Base-by-base conservation (phyloP, 2,329 filamentous ascomycete genomes). In the Colletotrichum caudatum region DNA sequence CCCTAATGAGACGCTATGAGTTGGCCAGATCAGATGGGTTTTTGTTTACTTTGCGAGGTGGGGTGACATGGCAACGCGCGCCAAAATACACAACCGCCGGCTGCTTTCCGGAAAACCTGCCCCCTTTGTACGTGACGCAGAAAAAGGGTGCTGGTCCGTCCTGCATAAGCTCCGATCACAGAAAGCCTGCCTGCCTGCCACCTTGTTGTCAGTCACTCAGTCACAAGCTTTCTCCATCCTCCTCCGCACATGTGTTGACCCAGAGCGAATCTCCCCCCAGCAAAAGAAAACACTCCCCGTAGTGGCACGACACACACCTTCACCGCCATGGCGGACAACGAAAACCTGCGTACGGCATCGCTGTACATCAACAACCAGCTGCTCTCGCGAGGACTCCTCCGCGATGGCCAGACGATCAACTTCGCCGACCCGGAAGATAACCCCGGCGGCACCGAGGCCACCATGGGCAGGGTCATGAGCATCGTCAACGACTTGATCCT, bases 401-500 rank as follows among this genome's bases (percentile, higher is more conserved):
- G 88, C 75, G 89, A 91, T 87, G 90, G 92, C 75, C 89, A 92
- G 76, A 85, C 84, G 53, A 93, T 99, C 81, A 92, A 98, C 80
- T 99, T 99, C 80, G 91, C 93, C 72, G 85, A 90, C 73, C 92
- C 93, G 11, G 89, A 89, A 64, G 86, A 89, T 74, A 87, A 86
- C 71, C 89, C 91, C 74, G 87, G 87, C 23, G 89, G 88, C 23
- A 86, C 89, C 48, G 87, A 86, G 53, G 89, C 88, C 62, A 93
- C 93, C 23, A 95, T 96, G 91, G 92, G 93, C 26, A 90, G 91
- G 75, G 91, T 98, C 76, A 97, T 99, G 83, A 93, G 95, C 78
- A 88, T 99, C 33, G 90, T 99, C 60, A 97, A 99, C 81, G 96
- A 99, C 79, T 83, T 99, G 76, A 94, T 99, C 71, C 81, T 98